Conservation (phyloP, 116 monocot species). For the Zostera marina region DNA sequence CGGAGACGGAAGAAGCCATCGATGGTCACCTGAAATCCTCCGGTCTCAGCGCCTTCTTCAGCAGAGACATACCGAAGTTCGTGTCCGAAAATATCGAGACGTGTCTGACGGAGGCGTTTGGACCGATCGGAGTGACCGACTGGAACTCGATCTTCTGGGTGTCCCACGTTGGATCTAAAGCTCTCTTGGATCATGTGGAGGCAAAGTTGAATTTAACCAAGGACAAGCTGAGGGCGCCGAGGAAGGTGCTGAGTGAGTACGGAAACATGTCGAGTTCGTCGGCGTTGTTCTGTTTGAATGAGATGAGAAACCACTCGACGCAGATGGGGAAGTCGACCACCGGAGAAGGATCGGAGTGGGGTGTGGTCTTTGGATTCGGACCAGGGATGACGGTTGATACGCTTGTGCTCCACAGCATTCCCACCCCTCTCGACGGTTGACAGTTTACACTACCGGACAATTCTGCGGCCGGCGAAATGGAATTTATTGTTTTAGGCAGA, state of each 20-base stretch:
- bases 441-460: too few species aligned
- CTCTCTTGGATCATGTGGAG: constrained; percentile 14
- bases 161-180: constrained; percentile 2
- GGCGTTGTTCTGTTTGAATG: constrained; percentile 18
- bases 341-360: constrained; percentile 9
- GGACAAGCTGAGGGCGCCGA: constrained; percentile 10
- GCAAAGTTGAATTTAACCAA: constrained; percentile 3
- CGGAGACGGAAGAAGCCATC: constrained; percentile 12
- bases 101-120: constrained; percentile 14
- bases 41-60: constrained; percentile 15
- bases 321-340: constrained; percentile 2
- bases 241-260: constrained; percentile 15
- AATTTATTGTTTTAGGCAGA: too few species aligned
- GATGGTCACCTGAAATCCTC: constrained; percentile 12
- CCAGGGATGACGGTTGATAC: constrained; percentile 11
- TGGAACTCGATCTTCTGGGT: constrained; percentile 31
- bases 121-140: constrained; percentile 11
- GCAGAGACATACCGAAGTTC: constrained; percentile 10
- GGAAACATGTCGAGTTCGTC: constrained; percentile 19
- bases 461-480: too few species aligned
- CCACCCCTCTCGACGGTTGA: too few species aligned
- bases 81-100: constrained; percentile 20
- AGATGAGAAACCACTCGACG: constrained; percentile 9
- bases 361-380: constrained; percentile 6
- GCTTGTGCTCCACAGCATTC: constrained; percentile 3